Conservation (phyloP, 129 eudicot genomes). For the Tanacetum coccineum region DNA sequence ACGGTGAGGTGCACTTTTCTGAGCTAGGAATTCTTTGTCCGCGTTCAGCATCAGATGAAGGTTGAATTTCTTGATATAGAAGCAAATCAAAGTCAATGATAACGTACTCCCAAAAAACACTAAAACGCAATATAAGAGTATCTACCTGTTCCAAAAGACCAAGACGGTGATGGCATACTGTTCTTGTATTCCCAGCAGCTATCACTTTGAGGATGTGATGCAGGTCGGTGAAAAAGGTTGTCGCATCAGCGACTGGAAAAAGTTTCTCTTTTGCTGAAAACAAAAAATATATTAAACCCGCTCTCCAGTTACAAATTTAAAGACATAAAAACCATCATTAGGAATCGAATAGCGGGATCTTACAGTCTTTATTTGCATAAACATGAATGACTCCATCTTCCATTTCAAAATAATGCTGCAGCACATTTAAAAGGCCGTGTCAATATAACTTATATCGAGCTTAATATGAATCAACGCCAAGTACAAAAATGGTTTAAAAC, state of each 20-base stretch:
- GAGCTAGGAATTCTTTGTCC: slow-evolving; percentile 95
- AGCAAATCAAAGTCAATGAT: slow-evolving; percentile 7
- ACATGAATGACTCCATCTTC: slow-evolving; percentile 98
- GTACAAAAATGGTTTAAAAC: slow-evolving; percentile 22
- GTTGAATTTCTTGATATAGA: slow-evolving; percentile 72
- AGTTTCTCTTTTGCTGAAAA: slow-evolving; percentile 68
- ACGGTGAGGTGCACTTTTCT: slow-evolving; percentile 99
- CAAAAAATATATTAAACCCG: slow-evolving; percentile 9
- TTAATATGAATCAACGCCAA: neutral
- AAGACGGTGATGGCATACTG: slow-evolving; percentile 88
- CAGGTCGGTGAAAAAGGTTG: slow-evolving; percentile 94
- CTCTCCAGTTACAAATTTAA: neutral
- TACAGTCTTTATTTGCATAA: slow-evolving; percentile 80
- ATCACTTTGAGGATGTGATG: slow-evolving; percentile 94
- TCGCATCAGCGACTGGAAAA: slow-evolving; percentile 92
- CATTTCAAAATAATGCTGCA: slow-evolving; percentile 96
- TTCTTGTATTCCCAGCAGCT: slow-evolving; percentile 89
- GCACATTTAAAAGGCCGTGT: neutral
- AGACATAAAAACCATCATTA: slow-evolving; percentile 7
- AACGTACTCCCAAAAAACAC: neutral
- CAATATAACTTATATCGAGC: neutral
- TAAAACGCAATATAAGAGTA: slow-evolving; percentile 1
- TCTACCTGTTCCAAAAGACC: slow-evolving; percentile 84
- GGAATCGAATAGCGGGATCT: slow-evolving; percentile 27
- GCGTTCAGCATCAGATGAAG: slow-evolving; percentile 99